phyloP scores from a whole-genome alignment of 495 filamentous ascomycete species.

The Talaromyces wortmannii region DNA sequence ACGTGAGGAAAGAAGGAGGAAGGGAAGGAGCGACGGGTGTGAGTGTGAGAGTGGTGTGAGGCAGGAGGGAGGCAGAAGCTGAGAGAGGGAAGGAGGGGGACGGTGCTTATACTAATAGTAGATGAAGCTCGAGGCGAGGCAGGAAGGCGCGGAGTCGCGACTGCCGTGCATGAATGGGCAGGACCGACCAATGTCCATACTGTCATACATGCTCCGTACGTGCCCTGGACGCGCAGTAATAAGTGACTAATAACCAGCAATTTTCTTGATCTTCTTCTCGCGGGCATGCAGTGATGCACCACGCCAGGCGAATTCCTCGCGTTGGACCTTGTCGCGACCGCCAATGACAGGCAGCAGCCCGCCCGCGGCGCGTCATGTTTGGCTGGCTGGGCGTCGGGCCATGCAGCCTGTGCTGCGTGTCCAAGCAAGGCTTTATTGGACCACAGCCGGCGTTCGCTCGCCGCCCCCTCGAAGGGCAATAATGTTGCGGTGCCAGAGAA shows the following conservation, averaged over 20 bases:
- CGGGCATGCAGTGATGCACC: no score
- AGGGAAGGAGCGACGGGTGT: not conserved
- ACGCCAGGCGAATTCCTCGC: not conserved
- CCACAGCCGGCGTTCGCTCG: not conserved
- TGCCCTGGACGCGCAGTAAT: no score
- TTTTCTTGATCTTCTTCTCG: no score
- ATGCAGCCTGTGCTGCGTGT: not conserved
- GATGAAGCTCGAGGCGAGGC: no score
- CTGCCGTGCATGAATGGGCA: no score
- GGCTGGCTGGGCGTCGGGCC: not conserved
- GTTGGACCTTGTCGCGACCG: not conserved
- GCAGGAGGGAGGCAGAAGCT: not conserved
- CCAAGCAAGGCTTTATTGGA: not conserved
- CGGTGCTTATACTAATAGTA: not conserved
- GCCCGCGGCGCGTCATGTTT: not conserved
- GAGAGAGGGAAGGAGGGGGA: not conserved
- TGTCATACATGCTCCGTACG: no score
- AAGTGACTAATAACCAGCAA: no score
- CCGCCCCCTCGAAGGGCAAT: no score
- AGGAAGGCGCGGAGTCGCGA: no score
- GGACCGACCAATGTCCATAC: no score
- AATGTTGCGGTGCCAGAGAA: no score
- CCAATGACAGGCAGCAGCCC: not conserved
- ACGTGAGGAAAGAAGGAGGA: not conserved
- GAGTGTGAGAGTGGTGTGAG: not conserved